These are phyloP conservation scores for Echinosophora koreensis DNA, from an alignment of 306 rosid species.

Conservation along the genomic window DNA sequence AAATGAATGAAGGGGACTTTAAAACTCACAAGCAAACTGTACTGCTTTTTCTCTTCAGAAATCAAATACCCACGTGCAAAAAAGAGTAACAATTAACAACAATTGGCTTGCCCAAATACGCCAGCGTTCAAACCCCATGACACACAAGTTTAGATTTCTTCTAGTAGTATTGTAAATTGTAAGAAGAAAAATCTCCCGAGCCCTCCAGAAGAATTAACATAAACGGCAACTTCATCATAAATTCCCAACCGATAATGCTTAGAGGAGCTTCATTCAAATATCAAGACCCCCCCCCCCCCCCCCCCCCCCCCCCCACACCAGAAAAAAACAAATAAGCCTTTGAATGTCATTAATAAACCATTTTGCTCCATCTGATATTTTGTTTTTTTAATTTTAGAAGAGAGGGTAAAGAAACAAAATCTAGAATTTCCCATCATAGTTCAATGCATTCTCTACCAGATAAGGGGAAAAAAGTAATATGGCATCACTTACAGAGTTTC, in stretches of 20 bases:
- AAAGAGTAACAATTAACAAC: background rate
- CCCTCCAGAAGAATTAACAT: background rate
- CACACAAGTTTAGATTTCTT: background rate
- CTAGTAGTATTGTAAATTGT: background rate
- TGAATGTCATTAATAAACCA: background rate
- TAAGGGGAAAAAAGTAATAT: background rate
- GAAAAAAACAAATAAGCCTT: background rate
- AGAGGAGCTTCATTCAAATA: background rate
- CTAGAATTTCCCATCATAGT: background rate
- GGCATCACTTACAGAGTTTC: slow-evolving; percentile 82
- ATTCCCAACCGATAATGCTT: background rate
- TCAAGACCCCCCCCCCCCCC: background rate
- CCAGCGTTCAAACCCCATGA: background rate
- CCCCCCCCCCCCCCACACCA: background rate
- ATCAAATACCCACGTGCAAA: background rate
- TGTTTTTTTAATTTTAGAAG: background rate
- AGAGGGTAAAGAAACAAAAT: background rate
- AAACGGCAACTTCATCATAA: background rate
- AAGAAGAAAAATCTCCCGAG: background rate
- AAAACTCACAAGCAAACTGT: background rate
- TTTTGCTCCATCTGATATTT: background rate
- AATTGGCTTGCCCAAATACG: slow-evolving; percentile 10
- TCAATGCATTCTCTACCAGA: slow-evolving; percentile 26
- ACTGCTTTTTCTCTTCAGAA: background rate
- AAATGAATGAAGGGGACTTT: background rate